These are phyloP conservation scores for Seiridium unicorne DNA, from an alignment of 2,329 filamentous ascomycete species.

Conservation along the genomic window DNA sequence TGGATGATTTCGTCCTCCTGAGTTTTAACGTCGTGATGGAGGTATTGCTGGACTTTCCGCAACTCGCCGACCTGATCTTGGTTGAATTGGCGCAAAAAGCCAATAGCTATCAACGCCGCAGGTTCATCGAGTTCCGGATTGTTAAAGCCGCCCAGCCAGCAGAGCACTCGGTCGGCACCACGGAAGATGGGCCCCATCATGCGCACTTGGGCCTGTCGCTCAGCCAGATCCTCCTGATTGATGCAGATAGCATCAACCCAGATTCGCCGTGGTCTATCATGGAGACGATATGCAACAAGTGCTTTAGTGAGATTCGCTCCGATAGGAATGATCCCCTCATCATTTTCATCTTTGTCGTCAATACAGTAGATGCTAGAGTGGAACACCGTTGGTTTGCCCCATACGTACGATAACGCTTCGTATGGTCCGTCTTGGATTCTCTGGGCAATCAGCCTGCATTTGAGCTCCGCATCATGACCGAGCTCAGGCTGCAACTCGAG, in stretches of 20 bases:
- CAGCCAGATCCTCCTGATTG: slow-evolving; percentile 1
- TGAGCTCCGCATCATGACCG: neutral
- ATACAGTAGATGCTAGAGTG: neutral
- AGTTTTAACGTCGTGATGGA: neutral
- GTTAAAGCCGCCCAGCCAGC: slow-evolving; percentile 3
- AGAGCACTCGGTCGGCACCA: neutral
- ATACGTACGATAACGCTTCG: slow-evolving; percentile 6
- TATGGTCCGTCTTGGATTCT: neutral
- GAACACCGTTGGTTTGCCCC: slow-evolving; percentile 2
- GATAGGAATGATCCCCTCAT: neutral
- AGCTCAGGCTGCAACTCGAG: slow-evolving; percentile 1
- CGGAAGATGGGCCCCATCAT: slow-evolving; percentile 4
- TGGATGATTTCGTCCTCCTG: neutral
- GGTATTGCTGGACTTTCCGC: neutral
- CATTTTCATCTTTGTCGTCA: neutral
- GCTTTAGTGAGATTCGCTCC: slow-evolving; percentile 3
- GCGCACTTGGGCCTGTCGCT: neutral
- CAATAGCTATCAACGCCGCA: neutral
- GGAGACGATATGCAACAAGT: neutral
- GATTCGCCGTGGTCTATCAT: neutral
- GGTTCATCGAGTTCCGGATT: neutral
- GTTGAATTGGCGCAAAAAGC: slow-evolving; percentile 5
- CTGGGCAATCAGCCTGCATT: neutral
- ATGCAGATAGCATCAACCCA: slow-evolving; percentile 5
- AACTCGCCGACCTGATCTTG: neutral